Base-by-base conservation (phyloP, 352 stramenopile genomes). In the Paralagenidium karlingii region DNA sequence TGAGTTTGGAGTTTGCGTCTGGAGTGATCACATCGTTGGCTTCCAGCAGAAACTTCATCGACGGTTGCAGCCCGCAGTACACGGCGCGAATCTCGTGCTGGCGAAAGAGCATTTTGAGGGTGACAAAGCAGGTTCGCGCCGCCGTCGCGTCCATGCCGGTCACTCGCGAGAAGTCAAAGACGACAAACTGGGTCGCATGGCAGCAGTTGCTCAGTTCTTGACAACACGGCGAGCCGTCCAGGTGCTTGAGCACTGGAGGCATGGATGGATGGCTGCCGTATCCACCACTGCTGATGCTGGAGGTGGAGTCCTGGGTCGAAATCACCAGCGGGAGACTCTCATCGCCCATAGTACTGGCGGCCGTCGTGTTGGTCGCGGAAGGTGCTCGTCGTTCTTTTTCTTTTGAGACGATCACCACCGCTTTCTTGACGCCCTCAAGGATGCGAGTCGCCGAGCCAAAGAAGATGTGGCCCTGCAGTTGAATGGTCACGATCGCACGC, bases 81-180 rank as follows among this genome's bases (percentile, higher is more conserved):
- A 79, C 63, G 24, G 64, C 60, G 16, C 55, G 58, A 33, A 84
- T 54, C 2, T 56, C 51, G 40, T 68, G 57, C 4, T 62, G 53
- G 24, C 50, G 53, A 22, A 84, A 77, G 2, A 78, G 54, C 31
- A 77, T 51, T 33, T 84, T 82, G 10, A 86, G 53, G 15, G 64
- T 60, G 18, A 82, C 49, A 38, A 87, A 87, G 34, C 71, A 84
- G 1, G 65, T 80, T 6, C 74, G 51, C 2, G 73, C 68, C 12
- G 77, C 75, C 3, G 77, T 91, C 9, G 73, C 70, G 43, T 91
- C 77, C 49, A 91, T 62, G 1, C 77, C 76, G 3, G 56, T 86
- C n/a, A 90, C 76, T 34, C 60, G 56, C 13, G 65, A 61, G 40
- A 91, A 88, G 43, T 90, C 74, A 21, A 91, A 56, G 24, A 91